These are phyloP conservation scores for Hypholoma sublateritium DNA, from an alignment of 768 basidiomycete species.

Conservation along the genomic window DNA sequence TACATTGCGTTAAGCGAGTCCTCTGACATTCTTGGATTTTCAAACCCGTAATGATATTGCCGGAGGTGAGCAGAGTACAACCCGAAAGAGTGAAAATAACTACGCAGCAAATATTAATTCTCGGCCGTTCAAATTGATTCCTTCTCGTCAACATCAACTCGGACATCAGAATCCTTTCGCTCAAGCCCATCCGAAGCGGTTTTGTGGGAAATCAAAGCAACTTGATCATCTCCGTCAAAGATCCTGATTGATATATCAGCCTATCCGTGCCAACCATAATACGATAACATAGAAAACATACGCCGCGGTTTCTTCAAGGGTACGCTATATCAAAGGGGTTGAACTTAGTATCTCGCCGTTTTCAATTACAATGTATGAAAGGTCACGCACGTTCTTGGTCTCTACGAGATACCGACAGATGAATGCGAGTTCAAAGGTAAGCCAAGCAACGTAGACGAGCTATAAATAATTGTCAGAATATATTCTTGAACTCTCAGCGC, in stretches of 20 bases:
- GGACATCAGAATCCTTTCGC: constrained; percentile 10
- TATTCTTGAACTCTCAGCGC: no score
- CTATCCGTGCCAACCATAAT: background rate
- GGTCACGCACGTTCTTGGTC: constrained; percentile 39
- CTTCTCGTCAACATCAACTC: constrained; percentile 7
- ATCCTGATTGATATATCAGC: constrained; percentile 23
- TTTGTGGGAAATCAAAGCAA: constrained; percentile 23
- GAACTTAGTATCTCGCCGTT: background rate
- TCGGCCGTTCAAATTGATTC: background rate
- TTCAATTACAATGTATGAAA: background rate
- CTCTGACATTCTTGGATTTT: no score
- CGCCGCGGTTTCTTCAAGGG: constrained; percentile 64
- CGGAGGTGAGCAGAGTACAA: no score
- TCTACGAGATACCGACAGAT: constrained; percentile 53
- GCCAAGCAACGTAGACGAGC: constrained; percentile 55
- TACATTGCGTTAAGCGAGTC: no score
- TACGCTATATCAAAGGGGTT: constrained; percentile 30
- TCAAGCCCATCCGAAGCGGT: background rate
- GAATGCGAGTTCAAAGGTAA: constrained; percentile 51
- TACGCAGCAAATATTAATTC: background rate
- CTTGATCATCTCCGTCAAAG: constrained; percentile 57
- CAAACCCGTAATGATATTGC: no score
- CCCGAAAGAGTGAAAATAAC: background rate
- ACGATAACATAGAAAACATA: constrained; percentile 14
- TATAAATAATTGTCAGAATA: constrained; percentile 5